Evolutionary conservation across 2,329 filamentous ascomycete species (phyloP).

Genomic region (Stemphylium vesicarium): DNA sequence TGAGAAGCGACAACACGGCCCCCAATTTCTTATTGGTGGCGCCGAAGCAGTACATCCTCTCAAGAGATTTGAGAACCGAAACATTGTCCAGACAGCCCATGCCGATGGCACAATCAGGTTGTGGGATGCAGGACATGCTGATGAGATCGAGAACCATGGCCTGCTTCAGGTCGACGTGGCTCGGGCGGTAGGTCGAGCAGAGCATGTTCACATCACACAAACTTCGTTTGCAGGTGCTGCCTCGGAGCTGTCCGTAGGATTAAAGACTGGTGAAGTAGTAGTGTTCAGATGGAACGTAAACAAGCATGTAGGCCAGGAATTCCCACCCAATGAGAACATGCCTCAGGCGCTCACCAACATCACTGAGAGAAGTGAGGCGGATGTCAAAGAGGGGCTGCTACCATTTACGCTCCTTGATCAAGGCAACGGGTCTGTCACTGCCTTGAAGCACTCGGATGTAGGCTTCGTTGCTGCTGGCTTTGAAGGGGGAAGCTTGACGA

Average conservation of each 20-base stretch:
- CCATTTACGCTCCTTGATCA: slow-evolving; percentile 83
- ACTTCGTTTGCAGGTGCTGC: slow-evolving; percentile 82
- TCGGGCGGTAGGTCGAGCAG: slow-evolving; percentile 78
- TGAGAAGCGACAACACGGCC: slow-evolving; percentile 82
- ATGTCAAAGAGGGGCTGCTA: slow-evolving; percentile 78
- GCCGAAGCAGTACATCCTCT: slow-evolving; percentile 72
- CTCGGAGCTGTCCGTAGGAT: slow-evolving; percentile 84
- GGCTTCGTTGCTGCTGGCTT: slow-evolving; percentile 91
- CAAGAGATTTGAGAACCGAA: slow-evolving; percentile 81
- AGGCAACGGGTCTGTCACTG: slow-evolving; percentile 80
- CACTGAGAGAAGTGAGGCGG: slow-evolving; percentile 71
- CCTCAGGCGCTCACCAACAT: slow-evolving; percentile 72
- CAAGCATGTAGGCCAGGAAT: slow-evolving; percentile 70
- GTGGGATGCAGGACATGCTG: slow-evolving; percentile 90
- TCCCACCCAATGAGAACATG: slow-evolving; percentile 58
- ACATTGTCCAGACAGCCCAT: slow-evolving; percentile 84
- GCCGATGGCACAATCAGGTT: slow-evolving; percentile 89
- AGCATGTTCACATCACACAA: slow-evolving; percentile 76
- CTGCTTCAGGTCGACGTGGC: slow-evolving; percentile 87
- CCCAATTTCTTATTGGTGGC: slow-evolving; percentile 79
- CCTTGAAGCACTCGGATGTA: slow-evolving; percentile 84
- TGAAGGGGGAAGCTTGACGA: slow-evolving; percentile 77
- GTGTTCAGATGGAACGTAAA: slow-evolving; percentile 91
- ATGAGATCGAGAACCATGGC: slow-evolving; percentile 87
- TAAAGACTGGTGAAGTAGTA: slow-evolving; percentile 81